Evolutionary conservation across 805 yeast species (phyloP).

Genomic region (Candida quercuum): DNA sequence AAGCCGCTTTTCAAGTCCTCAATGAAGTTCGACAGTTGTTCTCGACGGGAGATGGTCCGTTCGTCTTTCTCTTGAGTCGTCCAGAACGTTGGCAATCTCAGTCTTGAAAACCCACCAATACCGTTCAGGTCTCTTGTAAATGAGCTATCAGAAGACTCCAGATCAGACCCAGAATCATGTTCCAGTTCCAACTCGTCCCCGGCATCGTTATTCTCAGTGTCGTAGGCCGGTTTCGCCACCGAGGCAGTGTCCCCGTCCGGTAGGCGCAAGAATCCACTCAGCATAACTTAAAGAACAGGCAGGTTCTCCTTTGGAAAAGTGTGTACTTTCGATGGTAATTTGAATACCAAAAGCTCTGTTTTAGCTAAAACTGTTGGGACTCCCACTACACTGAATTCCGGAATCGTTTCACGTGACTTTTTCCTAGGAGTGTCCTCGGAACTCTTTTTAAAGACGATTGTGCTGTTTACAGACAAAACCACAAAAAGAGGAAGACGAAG

Average conservation of each 20-base stretch:
- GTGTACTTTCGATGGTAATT: no score
- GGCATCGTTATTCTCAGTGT: not conserved
- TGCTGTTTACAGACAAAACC: no score
- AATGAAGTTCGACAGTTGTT: slow-evolving; percentile 28
- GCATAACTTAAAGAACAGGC: not conserved
- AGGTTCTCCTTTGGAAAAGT: not conserved
- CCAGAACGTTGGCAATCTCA: slow-evolving; percentile 20
- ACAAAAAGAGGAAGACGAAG: no score
- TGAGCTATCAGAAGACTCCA: slow-evolving; percentile 25
- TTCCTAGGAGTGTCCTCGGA: no score
- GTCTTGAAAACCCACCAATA: slow-evolving; percentile 35
- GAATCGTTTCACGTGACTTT: no score
- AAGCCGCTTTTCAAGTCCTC: slow-evolving; percentile 38
- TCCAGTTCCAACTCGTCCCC: not conserved
- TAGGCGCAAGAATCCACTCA: not conserved
- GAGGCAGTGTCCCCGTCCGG: not conserved
- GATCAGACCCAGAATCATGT: slow-evolving; percentile 5
- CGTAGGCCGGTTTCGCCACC: not conserved
- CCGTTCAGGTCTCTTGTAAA: slow-evolving; percentile 44
- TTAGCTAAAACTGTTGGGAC: no score
- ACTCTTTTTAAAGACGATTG: no score
- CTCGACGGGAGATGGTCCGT: slow-evolving; percentile 16
- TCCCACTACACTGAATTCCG: no score
- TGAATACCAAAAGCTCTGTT: no score
- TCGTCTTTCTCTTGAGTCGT: slow-evolving; percentile 2